Percentiles rank a stretch among this genome's conserved stretches.
These are phyloP conservation scores for Tetragonia tetragonoides DNA, from an alignment of 148 eudicot genomes.

Conservation along the genomic window DNA sequence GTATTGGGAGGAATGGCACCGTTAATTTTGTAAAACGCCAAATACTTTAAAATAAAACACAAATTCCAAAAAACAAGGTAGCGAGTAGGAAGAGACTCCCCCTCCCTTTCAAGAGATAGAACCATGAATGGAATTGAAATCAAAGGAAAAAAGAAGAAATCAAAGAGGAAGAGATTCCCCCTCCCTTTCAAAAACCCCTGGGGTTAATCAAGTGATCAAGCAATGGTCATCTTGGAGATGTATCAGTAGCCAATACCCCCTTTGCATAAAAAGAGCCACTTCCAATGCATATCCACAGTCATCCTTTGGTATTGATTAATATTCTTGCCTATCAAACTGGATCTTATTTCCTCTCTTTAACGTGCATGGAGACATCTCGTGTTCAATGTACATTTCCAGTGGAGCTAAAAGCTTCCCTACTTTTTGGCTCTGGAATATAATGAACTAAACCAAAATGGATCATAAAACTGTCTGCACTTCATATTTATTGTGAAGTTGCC, in stretches of 20 bases:
- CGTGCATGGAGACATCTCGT: neutral
- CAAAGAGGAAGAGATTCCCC: neutral
- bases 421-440: too few species aligned
- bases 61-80: too few species aligned
- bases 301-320: neutral
- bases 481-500: too few species aligned
- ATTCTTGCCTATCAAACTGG: neutral
- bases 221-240: neutral
- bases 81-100: too few species aligned
- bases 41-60: too few species aligned
- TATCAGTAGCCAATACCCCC: neutral
- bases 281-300: neutral
- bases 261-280: neutral
- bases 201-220: neutral
- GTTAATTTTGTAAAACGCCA: too few species aligned
- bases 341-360: slow-evolving; percentile 1
- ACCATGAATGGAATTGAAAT: neutral
- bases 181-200: neutral
- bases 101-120: too few species aligned
- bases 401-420: too few species aligned
- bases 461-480: too few species aligned
- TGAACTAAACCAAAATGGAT: too few species aligned
- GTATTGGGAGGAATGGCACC: too few species aligned
- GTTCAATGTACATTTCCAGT: too few species aligned
- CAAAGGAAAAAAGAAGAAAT: slow-evolving; percentile 3